Evolutionary conservation across 805 yeast genomes (phyloP).

Genomic region (Hanseniaspora lachancei): DNA sequence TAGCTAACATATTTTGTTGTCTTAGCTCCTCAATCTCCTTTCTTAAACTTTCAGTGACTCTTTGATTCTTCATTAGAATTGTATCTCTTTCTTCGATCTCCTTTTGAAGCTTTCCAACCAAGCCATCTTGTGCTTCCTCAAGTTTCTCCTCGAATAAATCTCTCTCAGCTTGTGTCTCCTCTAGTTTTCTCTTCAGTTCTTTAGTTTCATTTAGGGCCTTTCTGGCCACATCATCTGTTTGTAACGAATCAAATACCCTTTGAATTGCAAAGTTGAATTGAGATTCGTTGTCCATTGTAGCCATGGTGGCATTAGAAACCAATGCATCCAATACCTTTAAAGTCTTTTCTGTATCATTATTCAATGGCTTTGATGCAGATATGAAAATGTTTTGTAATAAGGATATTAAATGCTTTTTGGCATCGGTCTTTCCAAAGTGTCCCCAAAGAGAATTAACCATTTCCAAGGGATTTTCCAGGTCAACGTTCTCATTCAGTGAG

Average conservation of each 20-base stretch:
- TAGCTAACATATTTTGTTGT: constrained; percentile 41
- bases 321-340: constrained; percentile 55
- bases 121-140: constrained; percentile 67
- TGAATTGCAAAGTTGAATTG: constrained; percentile 75
- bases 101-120: constrained; percentile 51
- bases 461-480: constrained; percentile 49
- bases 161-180: constrained; percentile 37
- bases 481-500: constrained; percentile 29
- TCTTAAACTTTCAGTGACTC: constrained; percentile 47
- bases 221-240: constrained; percentile 80
- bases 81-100: constrained; percentile 61
- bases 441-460: constrained; percentile 39
- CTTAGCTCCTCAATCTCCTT: constrained; percentile 58
- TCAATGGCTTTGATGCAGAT: constrained; percentile 20
- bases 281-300: constrained; percentile 40
- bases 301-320: constrained; percentile 49
- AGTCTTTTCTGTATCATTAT: constrained; percentile 24
- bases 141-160: constrained; percentile 57
- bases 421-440: constrained; percentile 44
- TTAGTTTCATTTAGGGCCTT: constrained; percentile 54
- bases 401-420: constrained; percentile 37
- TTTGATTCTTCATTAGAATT: constrained; percentile 49
- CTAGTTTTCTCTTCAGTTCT: constrained; percentile 40
- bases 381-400: constrained; percentile 30
- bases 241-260: constrained; percentile 57